Evolutionary conservation across 495 filamentous ascomycete genomes (phyloP), one percentile per base, ranked within the genome.

Genomic region (Xylaria scruposa): DNA sequence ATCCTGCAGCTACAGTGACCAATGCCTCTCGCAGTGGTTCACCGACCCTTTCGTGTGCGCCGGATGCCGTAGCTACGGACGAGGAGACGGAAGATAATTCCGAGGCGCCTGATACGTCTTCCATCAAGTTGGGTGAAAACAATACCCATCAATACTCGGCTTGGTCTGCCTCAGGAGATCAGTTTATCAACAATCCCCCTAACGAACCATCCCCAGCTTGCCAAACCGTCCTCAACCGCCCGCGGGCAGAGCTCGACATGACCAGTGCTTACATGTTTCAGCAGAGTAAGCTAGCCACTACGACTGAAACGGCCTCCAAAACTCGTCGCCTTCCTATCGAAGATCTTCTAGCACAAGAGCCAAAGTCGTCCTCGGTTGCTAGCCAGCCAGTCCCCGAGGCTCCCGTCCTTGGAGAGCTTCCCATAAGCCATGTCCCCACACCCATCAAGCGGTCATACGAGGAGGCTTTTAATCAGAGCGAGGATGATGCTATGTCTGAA

Each of bases 201-300:
- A 66, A 75, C 51, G 75, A 78, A n/a, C 46, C 31, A 60, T 60
- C 70, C 26, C 51, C 72, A 26, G 33, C 5, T 21, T 7, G n/a
- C 19, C 72, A 74, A 47, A 61, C 63, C 7, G 29, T 44, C 24
- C 72, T 64, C 26, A 73, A 75, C 47, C 40, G 12, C 10, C 21
- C 12, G 15, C n/a, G 40, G 29, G 75, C 75, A 24, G 77, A 78
- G 51, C 68, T 79, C 33, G 81, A 84, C 65, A 81, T 83, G 79
- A 81, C 82, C 17, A 82, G 80, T 62, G 82, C 82, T 13, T 80
- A 81, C 46, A 74, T 54, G 19, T 83, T 76, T 62, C 81, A 82
- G 33, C 71, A 78, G 31, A 81, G 79, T 70, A 82, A 82, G 73
- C 73, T 76, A 46, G 73, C 75, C 26, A 63, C 67, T 42, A 73